phyloP scores from a whole-genome alignment of 495 filamentous ascomycete species.

The Cenococcum geophilum region DNA sequence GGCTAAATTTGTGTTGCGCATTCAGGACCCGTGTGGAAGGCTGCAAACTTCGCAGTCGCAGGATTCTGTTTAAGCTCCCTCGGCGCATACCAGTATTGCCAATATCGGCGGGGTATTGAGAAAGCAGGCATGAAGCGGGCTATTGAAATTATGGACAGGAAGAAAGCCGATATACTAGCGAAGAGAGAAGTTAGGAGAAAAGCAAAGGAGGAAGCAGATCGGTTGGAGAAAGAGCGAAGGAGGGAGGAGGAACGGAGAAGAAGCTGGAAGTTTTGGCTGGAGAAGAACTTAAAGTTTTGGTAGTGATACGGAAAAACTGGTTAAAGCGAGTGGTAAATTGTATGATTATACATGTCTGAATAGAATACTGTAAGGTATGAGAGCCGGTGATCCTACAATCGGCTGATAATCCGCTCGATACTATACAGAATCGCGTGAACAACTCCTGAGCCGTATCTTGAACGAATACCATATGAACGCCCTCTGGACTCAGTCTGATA shows the following conservation, averaged over 20 bases:
- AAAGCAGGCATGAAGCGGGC: slow-evolving; percentile 70
- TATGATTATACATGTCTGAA: slow-evolving; percentile 9
- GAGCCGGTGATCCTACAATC: background rate
- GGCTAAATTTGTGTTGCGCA: background rate
- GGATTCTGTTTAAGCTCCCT: slow-evolving; percentile 59
- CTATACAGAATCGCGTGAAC: no score
- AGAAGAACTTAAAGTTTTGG: slow-evolving; percentile 26
- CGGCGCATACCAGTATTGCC: slow-evolving; percentile 73
- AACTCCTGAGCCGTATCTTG: background rate
- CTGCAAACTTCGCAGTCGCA: slow-evolving; percentile 82
- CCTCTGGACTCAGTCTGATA: no score
- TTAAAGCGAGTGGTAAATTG: slow-evolving; percentile 1
- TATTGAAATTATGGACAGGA: slow-evolving; percentile 73
- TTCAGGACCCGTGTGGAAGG: slow-evolving; percentile 47
- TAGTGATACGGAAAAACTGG: slow-evolving; percentile 8
- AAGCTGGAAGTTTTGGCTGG: slow-evolving; percentile 25
- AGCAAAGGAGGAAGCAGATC: slow-evolving; percentile 40
- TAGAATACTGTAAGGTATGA: background rate
- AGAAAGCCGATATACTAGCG: slow-evolving; percentile 47
- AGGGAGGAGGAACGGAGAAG: slow-evolving; percentile 27
- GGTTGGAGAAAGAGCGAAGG: slow-evolving; percentile 35
- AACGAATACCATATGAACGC: no score
- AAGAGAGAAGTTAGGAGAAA: slow-evolving; percentile 52
- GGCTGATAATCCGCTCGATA: no score
- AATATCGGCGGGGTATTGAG: slow-evolving; percentile 62